Base-by-base conservation (phyloP, 2,329 filamentous ascomycete species). In the Phyllosticta paracitricarpa region DNA sequence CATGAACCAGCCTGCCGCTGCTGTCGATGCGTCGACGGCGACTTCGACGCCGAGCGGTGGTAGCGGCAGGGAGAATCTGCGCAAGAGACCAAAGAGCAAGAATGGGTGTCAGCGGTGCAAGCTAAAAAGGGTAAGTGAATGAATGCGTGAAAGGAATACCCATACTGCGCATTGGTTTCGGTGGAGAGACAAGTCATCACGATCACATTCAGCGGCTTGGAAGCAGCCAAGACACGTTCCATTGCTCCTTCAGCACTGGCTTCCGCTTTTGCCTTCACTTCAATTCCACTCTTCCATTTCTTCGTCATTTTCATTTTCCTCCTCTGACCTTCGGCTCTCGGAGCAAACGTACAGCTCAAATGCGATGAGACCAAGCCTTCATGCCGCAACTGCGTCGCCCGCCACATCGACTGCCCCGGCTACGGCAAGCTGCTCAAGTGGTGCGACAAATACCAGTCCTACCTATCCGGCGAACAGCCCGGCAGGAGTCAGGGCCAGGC, bases 401-500 rank as follows among this genome's bases (percentile, higher is more conserved):
- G 75, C 28, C 74, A 75, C 33, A 70, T 74, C n/a, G 63, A 70
- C 26, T 80, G 78, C 63, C 77, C 78, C 33, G 78, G 77, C 5
- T 79, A 78, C 57, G 73, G 74, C 65, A 76, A 78, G 67, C 75
- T 73, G 57, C 66, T 79, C 54, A 76, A 77, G 57, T 80, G 78
- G 78, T 78, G 75, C 9, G 76, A 75, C 55, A 80, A 79, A 64
- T 77, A 79, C 66, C 77, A 79, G 65, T 72, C 77, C n/a, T 73
- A 75, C 58, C 72, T 72, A 48, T 71, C 75, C 4, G 25, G 51
- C 26, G n/a, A 33, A 30, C 33, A 53, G 7, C n/a, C 33, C 24
- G 25, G 35, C 25, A 48, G 58, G 55, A 19, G 58, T 9, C 17
- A 51, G n/a, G 22, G 33, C 26, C 53, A 19, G 33, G 26, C 26